Base-by-base conservation (phyloP, 2,329 filamentous ascomycete genomes). In the Leptodontidium sp. region DNA sequence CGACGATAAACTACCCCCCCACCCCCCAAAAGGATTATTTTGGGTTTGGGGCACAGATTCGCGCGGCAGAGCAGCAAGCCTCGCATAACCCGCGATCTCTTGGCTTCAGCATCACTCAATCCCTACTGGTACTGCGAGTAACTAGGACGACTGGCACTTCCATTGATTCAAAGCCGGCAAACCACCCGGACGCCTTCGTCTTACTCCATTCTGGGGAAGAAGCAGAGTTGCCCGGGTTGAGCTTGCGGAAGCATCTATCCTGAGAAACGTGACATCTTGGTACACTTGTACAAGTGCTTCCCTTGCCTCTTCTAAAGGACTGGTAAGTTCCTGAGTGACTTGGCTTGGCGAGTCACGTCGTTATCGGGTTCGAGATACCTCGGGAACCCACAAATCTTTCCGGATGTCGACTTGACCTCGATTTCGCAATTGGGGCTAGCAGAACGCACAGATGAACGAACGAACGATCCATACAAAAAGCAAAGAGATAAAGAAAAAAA, bases 21-120 rank as follows among this genome's bases (percentile, higher is more conserved):
- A 32, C 29, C 29, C 29, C 6, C 3, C 29, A 6, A 6, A 32
- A 6, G 29, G 29, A 32, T 32, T 32, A 40, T 40, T 55, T 53
- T 29, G 40, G 24, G 21, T 49, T 38, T 62, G 40, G 43, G 43
- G 59, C 26, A 40, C 59, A 62, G 59, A 62, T 62, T 47, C 24
- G 59, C 21, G 15, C 43, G 59, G 59, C 59, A 62, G 59, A 49
- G 59, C 59, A 50, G 24, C 59, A 62, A 32, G 40, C 26, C 40
- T 62, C 24, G 47, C 59, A 45, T 62, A 35, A 35, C 57, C 21
- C 21, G 38, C 24, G 35, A n/a, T n/a, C 38, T 45, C 9, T 43
- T 59, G 26, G 57, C 57, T 29, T 59, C 12, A 40, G 21, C 57
- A 59, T 12, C 29, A 4, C 26, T 43, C 21, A 14, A 3, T 32